Percentiles rank a stretch among this genome's conserved stretches.
These are phyloP conservation scores for Tulasnella sp. DNA, from an alignment of 768 basidiomycete species.

Conservation along the genomic window DNA sequence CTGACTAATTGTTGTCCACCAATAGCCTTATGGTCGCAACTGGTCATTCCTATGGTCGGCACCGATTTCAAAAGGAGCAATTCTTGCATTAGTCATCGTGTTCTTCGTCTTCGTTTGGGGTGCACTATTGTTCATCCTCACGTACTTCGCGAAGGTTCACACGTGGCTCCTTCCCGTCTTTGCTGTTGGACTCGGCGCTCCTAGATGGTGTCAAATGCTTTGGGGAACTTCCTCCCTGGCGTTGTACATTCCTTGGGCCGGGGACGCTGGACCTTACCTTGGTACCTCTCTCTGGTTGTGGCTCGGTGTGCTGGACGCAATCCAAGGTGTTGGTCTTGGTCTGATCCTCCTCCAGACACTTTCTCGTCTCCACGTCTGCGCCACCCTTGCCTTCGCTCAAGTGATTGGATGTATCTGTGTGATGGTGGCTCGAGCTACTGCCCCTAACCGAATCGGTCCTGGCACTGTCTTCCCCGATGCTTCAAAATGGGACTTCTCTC, in stretches of 20 bases:
- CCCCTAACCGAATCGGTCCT: conserved; percentile 81
- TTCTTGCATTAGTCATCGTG: conserved; percentile 56
- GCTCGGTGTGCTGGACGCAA: conserved; percentile 86
- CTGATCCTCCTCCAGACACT: conserved; percentile 85
- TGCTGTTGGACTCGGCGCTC: conserved; percentile 86
- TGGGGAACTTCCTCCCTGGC: conserved; percentile 94
- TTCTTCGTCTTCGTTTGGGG: conserved; percentile 91
- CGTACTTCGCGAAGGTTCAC: conserved; percentile 80
- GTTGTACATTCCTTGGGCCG: conserved; percentile 89
- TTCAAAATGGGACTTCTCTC: conserved; percentile 77
- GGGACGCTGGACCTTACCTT: conserved; percentile 70
- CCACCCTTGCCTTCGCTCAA: conserved; percentile 82
- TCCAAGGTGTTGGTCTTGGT: conserved; percentile 88
- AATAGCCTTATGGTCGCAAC: conserved; percentile 79
- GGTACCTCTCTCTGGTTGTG: conserved; percentile 87
- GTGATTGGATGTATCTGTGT: conserved; percentile 82
- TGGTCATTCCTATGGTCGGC: conserved; percentile 90
- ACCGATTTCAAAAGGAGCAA: conserved; percentile 70
- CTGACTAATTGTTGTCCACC: conserved; percentile 7
- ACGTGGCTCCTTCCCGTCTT: conserved; percentile 93
- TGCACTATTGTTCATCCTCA: conserved; percentile 56
- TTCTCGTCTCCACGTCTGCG: conserved; percentile 87
- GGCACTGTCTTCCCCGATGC: conserved; percentile 84
- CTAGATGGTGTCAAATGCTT: conserved; percentile 93
- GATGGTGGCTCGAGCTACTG: conserved; percentile 84